These are phyloP conservation scores for Penicillium lagena DNA, from an alignment of 495 filamentous ascomycete species.

Conservation along the genomic window DNA sequence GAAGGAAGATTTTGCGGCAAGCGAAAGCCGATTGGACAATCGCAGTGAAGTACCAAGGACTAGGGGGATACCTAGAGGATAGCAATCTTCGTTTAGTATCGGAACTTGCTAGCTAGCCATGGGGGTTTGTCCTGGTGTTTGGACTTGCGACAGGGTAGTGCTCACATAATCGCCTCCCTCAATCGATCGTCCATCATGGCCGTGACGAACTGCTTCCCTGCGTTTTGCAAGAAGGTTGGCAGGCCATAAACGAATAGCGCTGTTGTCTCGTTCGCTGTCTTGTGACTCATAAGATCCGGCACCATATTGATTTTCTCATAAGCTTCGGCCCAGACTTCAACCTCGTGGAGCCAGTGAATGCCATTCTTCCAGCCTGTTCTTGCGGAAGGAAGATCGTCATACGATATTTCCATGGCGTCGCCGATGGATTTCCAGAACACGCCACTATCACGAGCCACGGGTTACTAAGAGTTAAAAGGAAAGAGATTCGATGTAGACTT, in stretches of 20 bases:
- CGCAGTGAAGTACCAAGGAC: too few species aligned
- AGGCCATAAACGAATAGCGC: not conserved
- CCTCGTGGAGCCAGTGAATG: slow-evolving; percentile 44
- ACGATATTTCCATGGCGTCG: slow-evolving; percentile 15
- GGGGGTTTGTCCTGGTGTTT: too few species aligned
- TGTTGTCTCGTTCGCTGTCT: slow-evolving; percentile 12
- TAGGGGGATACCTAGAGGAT: too few species aligned
- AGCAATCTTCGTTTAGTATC: too few species aligned
- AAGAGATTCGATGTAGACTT: too few species aligned
- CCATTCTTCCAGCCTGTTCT: slow-evolving; percentile 43
- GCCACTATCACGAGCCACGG: too few species aligned
- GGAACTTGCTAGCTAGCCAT: too few species aligned
- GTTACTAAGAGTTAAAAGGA: too few species aligned
- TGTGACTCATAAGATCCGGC: not conserved
- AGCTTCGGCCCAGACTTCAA: slow-evolving; percentile 36
- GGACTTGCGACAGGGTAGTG: too few species aligned
- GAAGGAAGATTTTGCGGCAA: too few species aligned
- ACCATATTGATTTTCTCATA: slow-evolving; percentile 30
- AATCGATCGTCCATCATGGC: not conserved
- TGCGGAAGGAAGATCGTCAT: slow-evolving; percentile 21
- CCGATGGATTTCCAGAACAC: slow-evolving; percentile 38
- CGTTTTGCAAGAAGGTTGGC: not conserved
- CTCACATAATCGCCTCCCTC: not conserved
- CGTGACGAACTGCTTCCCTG: not conserved
- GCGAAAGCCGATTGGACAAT: too few species aligned